phyloP scores from a whole-genome alignment of 768 basidiomycete genomes.

The Hortiboletus campestris region DNA sequence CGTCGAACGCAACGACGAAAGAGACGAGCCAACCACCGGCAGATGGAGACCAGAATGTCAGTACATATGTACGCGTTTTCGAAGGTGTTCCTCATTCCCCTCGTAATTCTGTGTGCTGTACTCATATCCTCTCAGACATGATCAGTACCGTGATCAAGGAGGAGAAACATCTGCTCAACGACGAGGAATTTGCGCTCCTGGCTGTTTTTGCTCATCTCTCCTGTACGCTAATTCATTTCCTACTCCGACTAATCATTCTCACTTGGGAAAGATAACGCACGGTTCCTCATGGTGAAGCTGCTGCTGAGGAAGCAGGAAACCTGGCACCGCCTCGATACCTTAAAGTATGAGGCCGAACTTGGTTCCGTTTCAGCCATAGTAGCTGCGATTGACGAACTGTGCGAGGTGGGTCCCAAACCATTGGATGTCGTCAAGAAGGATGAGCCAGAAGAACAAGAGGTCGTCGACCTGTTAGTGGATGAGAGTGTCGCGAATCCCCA shows the following conservation, averaged over 20 bases:
- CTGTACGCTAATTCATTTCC: constrained; percentile 40
- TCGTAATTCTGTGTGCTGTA: not conserved
- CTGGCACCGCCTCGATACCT: constrained; percentile 48
- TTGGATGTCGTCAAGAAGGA: constrained; percentile 13
- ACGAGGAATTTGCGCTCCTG: constrained; percentile 46
- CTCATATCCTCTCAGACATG: constrained; percentile 46
- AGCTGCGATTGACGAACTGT: constrained; percentile 46
- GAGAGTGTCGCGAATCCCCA: constrained; percentile 14
- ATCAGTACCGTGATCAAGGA: constrained; percentile 47
- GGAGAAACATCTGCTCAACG: constrained; percentile 53
- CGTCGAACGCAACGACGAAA: constrained; percentile 9
- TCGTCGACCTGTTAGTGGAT: constrained; percentile 38
- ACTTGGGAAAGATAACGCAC: constrained; percentile 44
- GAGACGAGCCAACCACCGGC: constrained; percentile 2
- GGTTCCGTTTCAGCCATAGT: constrained; percentile 36
- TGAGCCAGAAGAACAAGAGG: constrained; percentile 25
- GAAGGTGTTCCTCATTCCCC: constrained; percentile 22
- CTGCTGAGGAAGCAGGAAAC: constrained; percentile 56
- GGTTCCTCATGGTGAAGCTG: constrained; percentile 62
- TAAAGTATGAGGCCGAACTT: constrained; percentile 46
- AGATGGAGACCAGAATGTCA: constrained; percentile 13
- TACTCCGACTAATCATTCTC: not conserved
- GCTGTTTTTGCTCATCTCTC: constrained; percentile 41
- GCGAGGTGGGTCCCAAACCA: constrained; percentile 16
- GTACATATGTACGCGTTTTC: constrained; percentile 29